phyloP scores from a whole-genome alignment of 345 rosid genomes.

The Boechera stricta region DNA sequence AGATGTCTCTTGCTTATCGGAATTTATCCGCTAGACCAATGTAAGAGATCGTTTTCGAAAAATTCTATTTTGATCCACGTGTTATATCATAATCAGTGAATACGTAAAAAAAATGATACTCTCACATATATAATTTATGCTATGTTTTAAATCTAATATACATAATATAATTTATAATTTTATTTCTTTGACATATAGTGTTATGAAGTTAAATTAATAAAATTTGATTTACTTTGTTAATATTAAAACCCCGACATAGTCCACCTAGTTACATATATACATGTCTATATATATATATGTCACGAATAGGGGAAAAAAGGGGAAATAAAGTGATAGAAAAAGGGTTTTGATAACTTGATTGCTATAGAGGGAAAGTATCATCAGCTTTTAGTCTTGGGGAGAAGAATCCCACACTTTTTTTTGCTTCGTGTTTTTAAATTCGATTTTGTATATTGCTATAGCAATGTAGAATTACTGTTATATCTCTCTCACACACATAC shows the following conservation, averaged over 20 bases:
- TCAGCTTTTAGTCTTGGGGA: slow-evolving; percentile 41
- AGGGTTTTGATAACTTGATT: slow-evolving; percentile 45
- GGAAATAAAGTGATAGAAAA: slow-evolving; percentile 38
- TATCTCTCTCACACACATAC: background rate
- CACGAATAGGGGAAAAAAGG: slow-evolving; percentile 10
- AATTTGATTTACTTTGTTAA: background rate
- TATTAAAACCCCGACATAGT: background rate
- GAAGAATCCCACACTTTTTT: slow-evolving; percentile 17
- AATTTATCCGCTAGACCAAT: too few species aligned
- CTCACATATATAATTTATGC: too few species aligned
- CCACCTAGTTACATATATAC: background rate
- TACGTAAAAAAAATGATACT: too few species aligned
- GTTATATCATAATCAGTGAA: too few species aligned
- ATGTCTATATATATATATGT: background rate
- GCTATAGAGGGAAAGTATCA: slow-evolving; percentile 50
- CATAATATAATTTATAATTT: too few species aligned
- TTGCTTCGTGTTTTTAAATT: slow-evolving; percentile 22
- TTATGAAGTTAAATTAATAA: background rate
- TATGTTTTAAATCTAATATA: background rate
- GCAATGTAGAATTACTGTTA: slow-evolving; percentile 6
- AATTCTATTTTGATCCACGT: too few species aligned
- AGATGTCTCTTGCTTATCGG: too few species aligned
- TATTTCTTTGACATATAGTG: background rate
- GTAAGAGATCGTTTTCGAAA: too few species aligned
- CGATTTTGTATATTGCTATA: background rate